Evolutionary conservation across 257 asterid species (phyloP).

Genomic region (Fraxinus americana): DNA sequence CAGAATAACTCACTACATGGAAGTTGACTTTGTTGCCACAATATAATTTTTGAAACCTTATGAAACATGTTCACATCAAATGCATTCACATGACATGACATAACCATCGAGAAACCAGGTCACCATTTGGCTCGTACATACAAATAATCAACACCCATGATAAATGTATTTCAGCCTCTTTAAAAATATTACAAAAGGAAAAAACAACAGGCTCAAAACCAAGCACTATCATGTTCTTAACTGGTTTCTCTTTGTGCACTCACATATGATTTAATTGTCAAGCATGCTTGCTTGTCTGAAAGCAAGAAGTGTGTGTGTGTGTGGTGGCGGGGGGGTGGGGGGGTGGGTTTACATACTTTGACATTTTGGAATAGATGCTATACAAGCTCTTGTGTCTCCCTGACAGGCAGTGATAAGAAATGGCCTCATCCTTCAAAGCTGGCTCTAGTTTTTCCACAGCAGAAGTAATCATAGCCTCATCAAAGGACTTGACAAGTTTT

Average conservation of each 20-base stretch:
- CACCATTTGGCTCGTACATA: background rate
- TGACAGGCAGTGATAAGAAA: slow-evolving; percentile 60
- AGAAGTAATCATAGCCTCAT: slow-evolving; percentile 66
- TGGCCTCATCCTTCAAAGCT: slow-evolving; percentile 56
- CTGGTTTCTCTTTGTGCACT: background rate
- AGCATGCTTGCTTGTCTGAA: background rate
- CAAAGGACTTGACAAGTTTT: slow-evolving; percentile 57
- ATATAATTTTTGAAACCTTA: background rate
- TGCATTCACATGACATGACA: background rate
- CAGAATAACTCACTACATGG: background rate
- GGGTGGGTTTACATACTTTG: slow-evolving; percentile 51
- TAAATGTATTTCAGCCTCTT: background rate
- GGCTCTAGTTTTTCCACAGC: slow-evolving; percentile 74
- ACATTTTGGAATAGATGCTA: slow-evolving; percentile 86
- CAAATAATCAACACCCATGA: background rate
- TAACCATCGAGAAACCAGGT: background rate
- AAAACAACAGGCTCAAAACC: background rate
- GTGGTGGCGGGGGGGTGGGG: background rate
- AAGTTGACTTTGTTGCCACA: background rate
- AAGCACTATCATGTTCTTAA: background rate
- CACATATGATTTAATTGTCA: background rate
- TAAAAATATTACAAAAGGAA: background rate
- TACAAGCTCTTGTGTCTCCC: slow-evolving; percentile 95
- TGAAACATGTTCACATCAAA: background rate
- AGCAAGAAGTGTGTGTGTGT: background rate